Conservation (phyloP, 2,329 filamentous ascomycete genomes). For the Periconia sp. region DNA sequence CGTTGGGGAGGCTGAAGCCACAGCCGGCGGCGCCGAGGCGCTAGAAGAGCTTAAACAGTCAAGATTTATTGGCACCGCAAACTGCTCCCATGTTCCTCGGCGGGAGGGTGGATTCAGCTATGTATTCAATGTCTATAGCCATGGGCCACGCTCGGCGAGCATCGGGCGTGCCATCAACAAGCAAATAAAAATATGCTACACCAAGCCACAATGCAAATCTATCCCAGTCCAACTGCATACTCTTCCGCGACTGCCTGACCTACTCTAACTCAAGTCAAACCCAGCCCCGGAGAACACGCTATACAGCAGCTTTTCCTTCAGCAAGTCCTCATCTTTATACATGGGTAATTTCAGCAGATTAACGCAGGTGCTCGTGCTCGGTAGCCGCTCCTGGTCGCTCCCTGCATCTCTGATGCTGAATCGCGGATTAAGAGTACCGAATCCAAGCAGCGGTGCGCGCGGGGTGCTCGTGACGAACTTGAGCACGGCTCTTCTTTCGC, state of each 20-base stretch:
- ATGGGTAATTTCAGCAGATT: constrained; percentile 91
- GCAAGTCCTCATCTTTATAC: constrained; percentile 68
- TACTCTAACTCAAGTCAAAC: constrained; percentile 69
- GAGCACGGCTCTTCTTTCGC: constrained; percentile 81
- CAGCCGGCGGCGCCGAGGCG: too few species aligned
- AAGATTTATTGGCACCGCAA: too few species aligned
- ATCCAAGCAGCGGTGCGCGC: constrained; percentile 85
- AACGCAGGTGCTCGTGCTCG: constrained; percentile 94
- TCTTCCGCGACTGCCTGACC: background rate
- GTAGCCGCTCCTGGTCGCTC: constrained; percentile 75
- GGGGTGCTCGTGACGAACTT: constrained; percentile 97
- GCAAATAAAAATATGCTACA: too few species aligned
- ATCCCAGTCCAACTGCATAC: background rate
- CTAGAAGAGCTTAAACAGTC: too few species aligned
- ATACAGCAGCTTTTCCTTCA: constrained; percentile 85
- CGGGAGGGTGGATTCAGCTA: too few species aligned
- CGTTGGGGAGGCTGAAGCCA: too few species aligned
- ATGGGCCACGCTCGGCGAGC: too few species aligned
- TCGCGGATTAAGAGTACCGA: constrained; percentile 79
- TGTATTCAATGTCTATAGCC: too few species aligned
- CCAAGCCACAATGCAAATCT: background rate
- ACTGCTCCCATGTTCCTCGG: too few species aligned
- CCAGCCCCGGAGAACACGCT: constrained; percentile 89
- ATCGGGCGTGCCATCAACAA: too few species aligned
- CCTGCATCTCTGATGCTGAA: constrained; percentile 92